These are phyloP conservation scores for Cyclospora cayetanensis DNA, from an alignment of 169 alveolate species.

Conservation along the genomic window DNA sequence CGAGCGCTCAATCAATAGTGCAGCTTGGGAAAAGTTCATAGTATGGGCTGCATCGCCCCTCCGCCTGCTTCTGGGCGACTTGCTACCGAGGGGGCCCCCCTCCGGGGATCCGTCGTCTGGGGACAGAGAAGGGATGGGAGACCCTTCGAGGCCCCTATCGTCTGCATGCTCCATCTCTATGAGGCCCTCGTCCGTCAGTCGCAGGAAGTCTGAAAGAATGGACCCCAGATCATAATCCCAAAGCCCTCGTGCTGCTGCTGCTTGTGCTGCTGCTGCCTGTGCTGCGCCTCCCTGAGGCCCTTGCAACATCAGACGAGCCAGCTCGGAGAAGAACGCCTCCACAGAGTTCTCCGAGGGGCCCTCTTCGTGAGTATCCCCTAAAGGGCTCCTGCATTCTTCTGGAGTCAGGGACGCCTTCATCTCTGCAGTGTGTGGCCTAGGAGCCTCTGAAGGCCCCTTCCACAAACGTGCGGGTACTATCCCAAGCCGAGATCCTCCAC, in stretches of 20 bases:
- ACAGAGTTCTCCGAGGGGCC: slow-evolving; percentile 31
- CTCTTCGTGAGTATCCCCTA: too few relatives aligned
- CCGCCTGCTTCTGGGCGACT: background rate
- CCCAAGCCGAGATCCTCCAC: too few relatives aligned
- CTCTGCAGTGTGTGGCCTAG: too few relatives aligned
- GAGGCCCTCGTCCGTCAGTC: slow-evolving; percentile 51
- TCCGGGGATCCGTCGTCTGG: background rate
- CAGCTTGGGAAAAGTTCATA: slow-evolving; percentile 48
- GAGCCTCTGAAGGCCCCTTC: too few relatives aligned
- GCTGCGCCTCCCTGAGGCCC: slow-evolving; percentile 37
- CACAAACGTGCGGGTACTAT: too few relatives aligned
- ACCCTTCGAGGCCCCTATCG: background rate
- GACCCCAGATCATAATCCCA: slow-evolving; percentile 40
- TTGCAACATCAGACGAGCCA: slow-evolving; percentile 28
- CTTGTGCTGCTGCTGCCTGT: slow-evolving; percentile 21
- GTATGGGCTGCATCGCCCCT: slow-evolving; percentile 15
- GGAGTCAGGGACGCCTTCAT: too few relatives aligned
- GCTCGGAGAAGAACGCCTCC: slow-evolving; percentile 5
- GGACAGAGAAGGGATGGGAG: background rate
- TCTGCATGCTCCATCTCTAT: slow-evolving; percentile 34
- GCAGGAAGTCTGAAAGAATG: slow-evolving; percentile 32
- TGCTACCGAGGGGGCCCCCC: background rate
- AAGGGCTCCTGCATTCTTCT: too few relatives aligned
- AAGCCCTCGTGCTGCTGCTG: slow-evolving; percentile 49
- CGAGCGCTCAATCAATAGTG: slow-evolving; percentile 45